These are phyloP conservation scores for Neoboletus magnificus DNA, from an alignment of 768 basidiomycete species.

Conservation along the genomic window DNA sequence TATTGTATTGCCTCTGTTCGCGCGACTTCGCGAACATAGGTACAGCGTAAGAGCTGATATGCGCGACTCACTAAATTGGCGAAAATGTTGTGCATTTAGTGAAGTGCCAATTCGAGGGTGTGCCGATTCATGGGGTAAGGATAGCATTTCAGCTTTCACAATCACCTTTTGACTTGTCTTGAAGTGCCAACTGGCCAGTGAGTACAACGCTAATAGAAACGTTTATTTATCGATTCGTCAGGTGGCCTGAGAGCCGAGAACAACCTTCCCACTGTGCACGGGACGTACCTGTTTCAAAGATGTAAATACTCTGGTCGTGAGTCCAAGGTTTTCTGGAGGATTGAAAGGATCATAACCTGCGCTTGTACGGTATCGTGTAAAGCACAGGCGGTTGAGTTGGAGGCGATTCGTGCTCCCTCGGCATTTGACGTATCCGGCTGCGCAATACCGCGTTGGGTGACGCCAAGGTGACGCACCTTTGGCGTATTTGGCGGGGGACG, in stretches of 20 bases:
- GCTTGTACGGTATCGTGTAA: background rate
- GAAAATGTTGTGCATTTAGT: too few relatives aligned
- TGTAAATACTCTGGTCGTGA: background rate
- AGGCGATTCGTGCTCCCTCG: background rate
- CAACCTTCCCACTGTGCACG: background rate
- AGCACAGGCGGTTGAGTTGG: background rate
- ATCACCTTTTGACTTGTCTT: background rate
- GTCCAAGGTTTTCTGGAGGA: background rate
- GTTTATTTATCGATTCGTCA: background rate
- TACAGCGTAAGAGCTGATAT: too few relatives aligned
- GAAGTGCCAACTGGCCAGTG: background rate
- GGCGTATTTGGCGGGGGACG: background rate
- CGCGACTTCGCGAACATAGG: too few relatives aligned
- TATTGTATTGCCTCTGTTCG: too few relatives aligned
- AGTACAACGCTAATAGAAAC: background rate
- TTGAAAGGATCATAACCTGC: background rate
- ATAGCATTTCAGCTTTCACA: background rate
- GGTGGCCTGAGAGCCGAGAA: background rate
- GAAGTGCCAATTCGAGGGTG: too few relatives aligned
- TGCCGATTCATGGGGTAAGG: too few relatives aligned
- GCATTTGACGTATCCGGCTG: conserved; percentile 17
- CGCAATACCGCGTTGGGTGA: background rate
- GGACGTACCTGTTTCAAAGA: background rate
- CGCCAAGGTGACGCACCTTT: background rate
- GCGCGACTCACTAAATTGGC: too few relatives aligned